Conservation (phyloP, 495 filamentous ascomycete genomes). For the Cercophora newfieldiana region DNA sequence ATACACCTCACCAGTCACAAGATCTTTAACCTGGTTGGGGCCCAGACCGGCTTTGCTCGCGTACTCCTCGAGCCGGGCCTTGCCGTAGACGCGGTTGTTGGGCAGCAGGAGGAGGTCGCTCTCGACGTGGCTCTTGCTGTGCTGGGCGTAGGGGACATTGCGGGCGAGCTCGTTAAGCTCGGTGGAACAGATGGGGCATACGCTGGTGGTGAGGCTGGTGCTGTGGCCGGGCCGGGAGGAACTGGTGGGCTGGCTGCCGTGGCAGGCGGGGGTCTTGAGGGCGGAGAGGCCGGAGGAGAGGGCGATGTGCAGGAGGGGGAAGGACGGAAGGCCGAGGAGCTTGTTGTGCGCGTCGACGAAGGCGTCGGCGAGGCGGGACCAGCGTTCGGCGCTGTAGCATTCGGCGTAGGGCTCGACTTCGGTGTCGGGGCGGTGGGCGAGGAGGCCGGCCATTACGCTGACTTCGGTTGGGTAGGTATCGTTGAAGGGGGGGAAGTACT, state of each 20-base stretch:
- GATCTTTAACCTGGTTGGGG: constrained; percentile 74
- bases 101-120: constrained; percentile 82
- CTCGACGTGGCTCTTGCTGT: constrained; percentile 89
- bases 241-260: constrained; percentile 55
- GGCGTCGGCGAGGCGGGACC: constrained; percentile 72
- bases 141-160: constrained; percentile 88
- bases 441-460: constrained; percentile 71
- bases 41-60: constrained; percentile 69
- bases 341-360: constrained; percentile 86
- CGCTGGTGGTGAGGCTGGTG: constrained; percentile 42
- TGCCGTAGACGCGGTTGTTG: constrained; percentile 83
- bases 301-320: constrained; percentile 88
- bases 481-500: constrained; percentile 67
- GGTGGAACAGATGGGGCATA: constrained; percentile 93
- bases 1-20: constrained; percentile 71
- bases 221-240: constrained; percentile 25
- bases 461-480: constrained; percentile 70
- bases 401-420: constrained; percentile 42
- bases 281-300: constrained; percentile 89
- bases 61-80: constrained; percentile 69
- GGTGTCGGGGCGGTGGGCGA: constrained; percentile 70
- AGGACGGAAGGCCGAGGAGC: constrained; percentile 77
- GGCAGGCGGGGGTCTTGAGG: constrained; percentile 93
- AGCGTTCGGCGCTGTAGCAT: constrained; percentile 71
- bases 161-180: constrained; percentile 90